Evolutionary conservation across 2,329 filamentous ascomycete genomes (phyloP), one percentile per base, ranked within the genome.

Genomic region (Fusarium drepaniforme): DNA sequence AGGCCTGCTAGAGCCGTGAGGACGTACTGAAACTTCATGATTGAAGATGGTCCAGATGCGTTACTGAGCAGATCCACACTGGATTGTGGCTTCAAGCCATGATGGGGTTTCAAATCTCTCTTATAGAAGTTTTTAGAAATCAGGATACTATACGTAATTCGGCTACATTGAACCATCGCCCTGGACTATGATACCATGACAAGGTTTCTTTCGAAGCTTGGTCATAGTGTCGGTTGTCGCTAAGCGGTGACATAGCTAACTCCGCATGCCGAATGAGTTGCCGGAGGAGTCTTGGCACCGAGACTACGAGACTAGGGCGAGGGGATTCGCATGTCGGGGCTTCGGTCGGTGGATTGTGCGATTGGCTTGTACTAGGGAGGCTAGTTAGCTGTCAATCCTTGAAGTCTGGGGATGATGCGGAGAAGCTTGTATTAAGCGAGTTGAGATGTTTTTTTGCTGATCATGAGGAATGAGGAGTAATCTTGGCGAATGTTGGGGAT

Each of bases 221-320:
- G 63, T 49, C 69, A 56, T 30, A 63, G 61, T 58, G 16, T 73
- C 71, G 68, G 73, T 23, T 65, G 21, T 73, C 71, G 71, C 72
- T 67, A 15, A 61, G 40, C 58, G 38, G 38, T 33, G 51, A 56
- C 51, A 56, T 56, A 21, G 51, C 42, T 5, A 53, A 23, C 38
- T 51, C 21, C 16, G 46, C 25, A 33, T 44, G 49, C 62, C 62
- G 62, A 42, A 12, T 18, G 8, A 2, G 28, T 23, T 63, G 15
- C 60, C 60, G 60, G 60, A 8, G 5, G 33, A 35, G 16, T 56
- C 46, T 56, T 40, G 62, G 49, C 62, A 23, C 46, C 42, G 61
- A 56, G 37, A 23, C 70, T 33, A 21, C 28, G 40, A 23, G 30
- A 56, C 46, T 57, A n/a, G 44, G 28, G 57, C 37, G 70, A 67